Evolutionary conservation across 1,284 basidiomycete species (phyloP).

Genomic region (Leccinum laetum): DNA sequence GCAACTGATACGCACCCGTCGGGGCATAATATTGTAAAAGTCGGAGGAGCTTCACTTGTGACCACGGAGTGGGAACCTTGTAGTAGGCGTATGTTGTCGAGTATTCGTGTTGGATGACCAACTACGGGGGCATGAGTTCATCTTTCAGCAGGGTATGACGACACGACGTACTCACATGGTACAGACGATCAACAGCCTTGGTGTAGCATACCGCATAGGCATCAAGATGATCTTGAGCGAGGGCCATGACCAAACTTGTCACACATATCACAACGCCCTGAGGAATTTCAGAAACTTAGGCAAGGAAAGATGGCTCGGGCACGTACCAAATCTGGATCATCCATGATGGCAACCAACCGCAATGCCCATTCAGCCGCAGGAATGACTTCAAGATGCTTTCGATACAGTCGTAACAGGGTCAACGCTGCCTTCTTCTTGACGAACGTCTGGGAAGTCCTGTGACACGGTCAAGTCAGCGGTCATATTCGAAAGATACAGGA

Average conservation of each 20-base stretch:
- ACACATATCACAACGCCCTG: constrained; percentile 95
- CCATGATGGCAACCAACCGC: constrained; percentile 93
- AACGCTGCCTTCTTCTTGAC: constrained; percentile 99
- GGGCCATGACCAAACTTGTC: constrained; percentile 90
- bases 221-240: constrained; percentile 93
- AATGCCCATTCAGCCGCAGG: constrained; percentile 95
- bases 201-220: constrained; percentile 92
- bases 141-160: constrained; percentile 4
- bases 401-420: constrained; percentile 89
- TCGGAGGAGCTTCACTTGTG: constrained; percentile 95
- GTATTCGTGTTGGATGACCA: constrained; percentile 91
- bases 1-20: constrained; percentile 57
- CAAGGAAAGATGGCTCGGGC: constrained; percentile 1
- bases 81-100: constrained; percentile 94
- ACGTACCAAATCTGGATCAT: constrained; percentile 83
- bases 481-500: neutral
- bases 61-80: constrained; percentile 96
- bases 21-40: constrained; percentile 96
- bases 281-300: constrained; percentile 8
- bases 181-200: constrained; percentile 89
- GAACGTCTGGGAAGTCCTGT: constrained; percentile 90
- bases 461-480: constrained; percentile 6
- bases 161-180: constrained; percentile 60
- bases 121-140: constrained; percentile 41
- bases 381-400: constrained; percentile 95